phyloP scores from a whole-genome alignment of 345 rosid genomes.

The Gossypium thurberi region DNA sequence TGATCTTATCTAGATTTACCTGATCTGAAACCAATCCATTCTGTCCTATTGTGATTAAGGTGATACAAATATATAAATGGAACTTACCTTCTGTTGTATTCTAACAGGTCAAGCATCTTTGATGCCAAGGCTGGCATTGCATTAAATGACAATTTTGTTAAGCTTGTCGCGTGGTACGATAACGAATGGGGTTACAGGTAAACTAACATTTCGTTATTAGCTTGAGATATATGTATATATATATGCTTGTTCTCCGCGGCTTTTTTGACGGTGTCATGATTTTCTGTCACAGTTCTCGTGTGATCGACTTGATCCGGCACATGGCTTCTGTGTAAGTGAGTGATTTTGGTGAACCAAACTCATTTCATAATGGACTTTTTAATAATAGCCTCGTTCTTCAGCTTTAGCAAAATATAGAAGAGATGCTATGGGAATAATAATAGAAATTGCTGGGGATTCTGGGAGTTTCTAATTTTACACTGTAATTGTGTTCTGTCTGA shows the following conservation, averaged over 20 bases:
- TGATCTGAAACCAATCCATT: too few species aligned
- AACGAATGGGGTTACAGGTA: constrained; percentile 58
- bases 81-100: background rate
- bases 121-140: constrained; percentile 55
- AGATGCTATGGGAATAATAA: too few species aligned
- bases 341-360: background rate
- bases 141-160: constrained; percentile 26
- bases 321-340: constrained; percentile 24
- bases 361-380: too few species aligned
- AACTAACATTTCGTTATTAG: background rate
- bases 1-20: background rate
- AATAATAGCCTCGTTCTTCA: too few species aligned
- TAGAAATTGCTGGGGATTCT: too few species aligned
- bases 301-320: constrained; percentile 46
- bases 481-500: too few species aligned
- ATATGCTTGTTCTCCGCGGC: background rate
- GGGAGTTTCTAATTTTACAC: too few species aligned
- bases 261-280: background rate
- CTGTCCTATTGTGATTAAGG: too few species aligned
- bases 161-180: constrained; percentile 47
- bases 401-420: too few species aligned
- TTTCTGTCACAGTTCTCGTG: constrained; percentile 37
- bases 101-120: constrained; percentile 46
- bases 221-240: background rate
- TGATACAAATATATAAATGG: background rate